Conservation (phyloP, 1,139 yeast species). For the Lodderomyces jiufengensis region DNA sequence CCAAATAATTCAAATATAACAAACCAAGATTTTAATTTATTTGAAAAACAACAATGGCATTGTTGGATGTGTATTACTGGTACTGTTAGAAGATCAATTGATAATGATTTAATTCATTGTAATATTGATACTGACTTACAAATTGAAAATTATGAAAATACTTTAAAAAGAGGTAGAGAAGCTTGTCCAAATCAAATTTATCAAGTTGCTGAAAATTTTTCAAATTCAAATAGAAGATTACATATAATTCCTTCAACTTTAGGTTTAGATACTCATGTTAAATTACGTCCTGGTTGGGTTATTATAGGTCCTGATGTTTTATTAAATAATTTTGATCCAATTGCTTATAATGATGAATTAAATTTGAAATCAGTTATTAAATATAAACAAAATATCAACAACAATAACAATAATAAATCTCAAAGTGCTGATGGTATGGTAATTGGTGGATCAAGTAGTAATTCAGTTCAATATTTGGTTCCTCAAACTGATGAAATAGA, state of each 20-base stretch:
- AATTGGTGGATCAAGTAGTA: slow-evolving; percentile 3
- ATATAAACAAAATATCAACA: slow-evolving; percentile 20
- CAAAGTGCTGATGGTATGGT: slow-evolving; percentile 1
- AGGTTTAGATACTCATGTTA: slow-evolving; percentile 61
- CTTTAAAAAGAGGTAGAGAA: slow-evolving; percentile 16
- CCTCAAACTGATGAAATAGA: slow-evolving; percentile 76
- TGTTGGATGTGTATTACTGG: slow-evolving; percentile 98
- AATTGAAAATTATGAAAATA: slow-evolving; percentile 35
- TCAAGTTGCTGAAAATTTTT: slow-evolving; percentile 83
- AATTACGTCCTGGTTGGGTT: slow-evolving; percentile 86
- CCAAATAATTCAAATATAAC: slow-evolving; percentile 31
- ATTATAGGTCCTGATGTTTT: slow-evolving; percentile 80
- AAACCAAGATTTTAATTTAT: slow-evolving; percentile 18
- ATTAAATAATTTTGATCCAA: slow-evolving; percentile 59
- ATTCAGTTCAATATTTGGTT: slow-evolving; percentile 39
- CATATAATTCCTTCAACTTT: slow-evolving; percentile 77
- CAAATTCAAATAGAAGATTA: slow-evolving; percentile 73
- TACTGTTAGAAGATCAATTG: slow-evolving; percentile 82
- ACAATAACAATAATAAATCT: slow-evolving; percentile 7
- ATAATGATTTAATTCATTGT: slow-evolving; percentile 82
- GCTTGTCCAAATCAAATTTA: slow-evolving; percentile 75
- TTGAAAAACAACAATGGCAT: slow-evolving; percentile 72
- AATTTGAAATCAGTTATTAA: slow-evolving; percentile 30
- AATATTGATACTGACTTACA: slow-evolving; percentile 87
- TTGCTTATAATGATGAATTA: slow-evolving; percentile 31